Percentiles rank a stretch among this genome's conserved stretches.
Evolutionary conservation across 1,139 yeast genomes (phyloP).

Genomic region (Hyphopichia wangnamkhiaoensis): DNA sequence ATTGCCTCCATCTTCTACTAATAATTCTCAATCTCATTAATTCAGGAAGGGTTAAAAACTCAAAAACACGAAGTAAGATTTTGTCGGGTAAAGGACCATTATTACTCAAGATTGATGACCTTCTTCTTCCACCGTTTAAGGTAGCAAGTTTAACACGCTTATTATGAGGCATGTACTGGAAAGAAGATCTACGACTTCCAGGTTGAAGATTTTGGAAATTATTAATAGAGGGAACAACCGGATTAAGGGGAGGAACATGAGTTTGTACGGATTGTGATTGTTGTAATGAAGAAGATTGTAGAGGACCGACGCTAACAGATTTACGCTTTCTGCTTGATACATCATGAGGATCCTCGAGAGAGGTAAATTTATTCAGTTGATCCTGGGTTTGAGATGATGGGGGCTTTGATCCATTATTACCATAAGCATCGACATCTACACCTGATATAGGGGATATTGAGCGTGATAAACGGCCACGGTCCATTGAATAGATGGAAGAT

Average conservation of each 20-base stretch:
- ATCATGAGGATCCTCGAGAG: conserved; percentile 5
- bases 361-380: conserved; percentile 5
- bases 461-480: conserved; percentile 14
- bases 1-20: conserved; percentile 66
- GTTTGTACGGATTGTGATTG: conserved; percentile 21
- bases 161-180: conserved; percentile 54
- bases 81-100: conserved; percentile 62
- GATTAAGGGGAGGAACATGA: conserved; percentile 5
- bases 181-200: conserved; percentile 12
- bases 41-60: conserved; percentile 52
- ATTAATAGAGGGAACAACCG: conserved; percentile 6
- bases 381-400: too few relatives aligned
- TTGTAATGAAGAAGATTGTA: conserved; percentile 27
- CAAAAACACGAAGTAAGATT: conserved; percentile 53
- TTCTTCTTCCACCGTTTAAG: conserved; percentile 44
- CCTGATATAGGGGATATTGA: conserved; percentile 26
- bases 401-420: conserved; percentile 12
- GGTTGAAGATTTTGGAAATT: conserved; percentile 14
- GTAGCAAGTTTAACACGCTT: conserved; percentile 50
- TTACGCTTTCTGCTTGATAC: conserved; percentile 8
- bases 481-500: background rate
- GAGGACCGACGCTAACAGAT: conserved; percentile 9
- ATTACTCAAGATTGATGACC: conserved; percentile 55
- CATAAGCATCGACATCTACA: conserved; percentile 4
- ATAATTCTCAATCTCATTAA: conserved; percentile 59